Percentiles rank a stretch among this genome's conserved stretches.
These are phyloP conservation scores for Globisporangium yorkense DNA, from an alignment of 352 stramenopile genomes.

Conservation along the genomic window DNA sequence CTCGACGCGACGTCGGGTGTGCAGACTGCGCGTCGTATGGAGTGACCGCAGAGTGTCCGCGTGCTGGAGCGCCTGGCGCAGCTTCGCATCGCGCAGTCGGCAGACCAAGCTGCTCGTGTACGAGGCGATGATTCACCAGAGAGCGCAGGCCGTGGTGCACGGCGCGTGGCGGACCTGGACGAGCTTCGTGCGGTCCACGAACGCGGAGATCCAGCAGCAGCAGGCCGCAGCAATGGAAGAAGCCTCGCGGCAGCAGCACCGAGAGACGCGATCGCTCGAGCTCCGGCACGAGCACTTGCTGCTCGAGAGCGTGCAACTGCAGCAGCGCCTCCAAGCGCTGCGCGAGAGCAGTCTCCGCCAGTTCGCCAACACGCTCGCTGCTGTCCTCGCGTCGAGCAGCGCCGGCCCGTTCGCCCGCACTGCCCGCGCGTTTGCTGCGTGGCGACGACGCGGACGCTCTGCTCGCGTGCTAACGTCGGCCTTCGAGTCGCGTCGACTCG, in stretches of 20 bases:
- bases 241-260: conserved; percentile 7
- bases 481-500: not conserved
- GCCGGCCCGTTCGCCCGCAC: not conserved
- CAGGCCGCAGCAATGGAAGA: conserved; percentile 1
- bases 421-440: conserved; percentile 6
- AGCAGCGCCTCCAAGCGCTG: conserved; percentile 5
- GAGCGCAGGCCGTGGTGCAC: not conserved
- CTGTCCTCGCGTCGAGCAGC: conserved; percentile 3
- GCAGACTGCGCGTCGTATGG: not conserved
- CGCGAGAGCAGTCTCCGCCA: conserved; percentile 8
- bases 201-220: not conserved
- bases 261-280: conserved; percentile 12
- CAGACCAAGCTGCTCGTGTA: conserved; percentile 8
- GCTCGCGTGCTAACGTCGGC: not conserved
- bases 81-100: not conserved
- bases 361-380: conserved; percentile 6
- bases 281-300: conserved; percentile 18
- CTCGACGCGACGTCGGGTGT: not conserved
- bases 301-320: conserved; percentile 15
- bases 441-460: not conserved
- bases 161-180: conserved; percentile 11
- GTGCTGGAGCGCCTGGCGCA: conserved; percentile 2
- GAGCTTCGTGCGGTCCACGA: not conserved
- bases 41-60: not conserved
- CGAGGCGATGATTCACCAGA: conserved; percentile 2